Conservation (phyloP, 1,284 basidiomycete species). For the Papiliotrema flavescens region DNA sequence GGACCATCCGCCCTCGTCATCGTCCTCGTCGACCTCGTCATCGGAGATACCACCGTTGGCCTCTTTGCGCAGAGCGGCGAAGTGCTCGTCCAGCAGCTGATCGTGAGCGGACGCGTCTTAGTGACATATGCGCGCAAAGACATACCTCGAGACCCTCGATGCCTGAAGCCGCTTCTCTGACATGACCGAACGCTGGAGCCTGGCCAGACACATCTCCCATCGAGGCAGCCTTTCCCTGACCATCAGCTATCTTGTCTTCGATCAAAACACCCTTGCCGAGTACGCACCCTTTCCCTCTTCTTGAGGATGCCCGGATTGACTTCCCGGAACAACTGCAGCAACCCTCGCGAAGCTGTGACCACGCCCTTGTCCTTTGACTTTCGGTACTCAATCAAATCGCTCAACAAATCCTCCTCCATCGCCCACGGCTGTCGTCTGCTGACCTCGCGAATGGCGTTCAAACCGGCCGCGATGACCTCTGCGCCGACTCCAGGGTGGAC, state of each 20-base stretch:
- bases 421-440: constrained; percentile 92
- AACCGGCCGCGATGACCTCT: constrained; percentile 91
- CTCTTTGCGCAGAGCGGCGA: constrained; percentile 65
- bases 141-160: constrained; percentile 85
- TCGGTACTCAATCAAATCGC: constrained; percentile 89
- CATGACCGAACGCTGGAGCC: constrained; percentile 77
- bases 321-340: constrained; percentile 91
- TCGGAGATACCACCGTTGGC: constrained; percentile 56
- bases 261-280: background rate
- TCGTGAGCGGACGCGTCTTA: constrained; percentile 7
- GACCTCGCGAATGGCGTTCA: constrained; percentile 92
- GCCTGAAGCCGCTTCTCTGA: constrained; percentile 63
- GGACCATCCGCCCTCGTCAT: constrained; percentile 71
- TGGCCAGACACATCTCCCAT: constrained; percentile 65
- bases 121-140: constrained; percentile 15
- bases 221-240: constrained; percentile 75
- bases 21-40: constrained; percentile 53
- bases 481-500: constrained; percentile 94
- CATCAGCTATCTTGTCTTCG: background rate
- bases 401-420: constrained; percentile 85
- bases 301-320: constrained; percentile 93
- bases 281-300: constrained; percentile 66
- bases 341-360: constrained; percentile 76
- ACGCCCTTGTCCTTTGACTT: constrained; percentile 96
- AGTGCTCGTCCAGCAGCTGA: constrained; percentile 82